Base-by-base conservation (phyloP, 345 rosid species). In the Murraya paniculata region DNA sequence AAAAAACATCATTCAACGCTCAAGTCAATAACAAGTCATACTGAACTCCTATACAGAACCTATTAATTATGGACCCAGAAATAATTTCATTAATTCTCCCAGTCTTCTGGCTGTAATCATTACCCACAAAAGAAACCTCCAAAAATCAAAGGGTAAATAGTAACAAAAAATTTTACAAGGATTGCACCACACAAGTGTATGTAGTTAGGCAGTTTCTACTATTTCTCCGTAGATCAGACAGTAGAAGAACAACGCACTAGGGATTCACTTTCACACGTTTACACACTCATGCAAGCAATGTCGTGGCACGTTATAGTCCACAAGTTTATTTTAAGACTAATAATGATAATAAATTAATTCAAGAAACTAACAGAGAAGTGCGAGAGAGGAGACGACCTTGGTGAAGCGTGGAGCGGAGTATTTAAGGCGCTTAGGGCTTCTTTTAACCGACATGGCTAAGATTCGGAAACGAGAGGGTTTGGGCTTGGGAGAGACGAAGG, bases 391-490 rank as follows among this genome's bases (percentile, higher is more conserved):
- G 21, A 31, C 31, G 75, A 91, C 98, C 96, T 91, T 91, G 38
- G 87, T 68, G 74, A 90, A 90, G 62, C 91, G 94, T 83, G 96
- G 94, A 79, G 93, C 78, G 10, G 91, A 83, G 86, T 95, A 95
- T 60, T 93, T 95, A 83, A 95, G 95, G 70, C 98, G 97, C 87
- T 95, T 95, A 25, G 98, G 99, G 85, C 88, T 93, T 84, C 90
- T 87, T 86, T 92, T 95, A 61, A 85, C 85, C 4, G 94, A 87
- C 83, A 93, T 80, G 35, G 91, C 85, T 19, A 86, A 48, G 74
- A 86, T 80, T 1, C 39, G 77, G 62, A 78, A 71, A 31, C 79
- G 81, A 53, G 77, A n/a, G 64, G 56, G 72, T 35, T 81, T 85
- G 31, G 64, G 78, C 30, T 77, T 74, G 58, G 24, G 50, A 45